Evolutionary conservation across 352 stramenopile species (phyloP), one percentile per base, ranked within the genome.

Genomic region (Pseudoperonospora humuli): DNA sequence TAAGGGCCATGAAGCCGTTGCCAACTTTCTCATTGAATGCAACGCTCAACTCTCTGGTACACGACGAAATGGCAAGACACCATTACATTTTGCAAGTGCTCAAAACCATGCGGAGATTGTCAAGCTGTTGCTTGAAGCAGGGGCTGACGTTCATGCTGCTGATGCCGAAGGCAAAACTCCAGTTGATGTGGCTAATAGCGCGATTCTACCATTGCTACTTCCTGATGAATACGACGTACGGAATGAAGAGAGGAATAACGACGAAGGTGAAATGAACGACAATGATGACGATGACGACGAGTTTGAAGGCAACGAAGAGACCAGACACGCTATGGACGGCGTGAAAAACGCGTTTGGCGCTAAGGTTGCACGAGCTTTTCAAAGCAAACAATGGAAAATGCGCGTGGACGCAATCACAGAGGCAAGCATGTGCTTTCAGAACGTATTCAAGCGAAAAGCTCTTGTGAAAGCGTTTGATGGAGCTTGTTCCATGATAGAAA

Each of bases 21-120:
- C 79, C 13, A 84, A 79, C 19, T 92, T 92, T 52, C 48, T 89
- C 1, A 73, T 88, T 7, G 80, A 92, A 35, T 92, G 76, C 60
- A 92, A 92, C 27, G 80, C 80, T 0, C 72, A 86, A 20, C 38
- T 92, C 5, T 71, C 64, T 0, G 80, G 76, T 3, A 81, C 74
- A 0, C 44, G 70, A 1, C 53, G 75, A 1, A 86, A 92, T 43
- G 73, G 73, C n/a, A 83, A 85, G 35, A 88, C 76, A 8, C 57
- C 80, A 2, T 40, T 92, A 13, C 76, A 89, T 43, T 83, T 87
- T 19, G 76, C 80, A 3, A 75, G 68, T 31, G 56, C 64, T 3
- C 64, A 89, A 40, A 82, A 67, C 27, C 80, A 86, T 51, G 51
- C 59, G 23, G 45, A 34, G 3, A 75, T 89, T 13, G 70, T 86